Base-by-base conservation (phyloP, 2,329 filamentous ascomycete genomes). In the Paradendryphiella salina region DNA sequence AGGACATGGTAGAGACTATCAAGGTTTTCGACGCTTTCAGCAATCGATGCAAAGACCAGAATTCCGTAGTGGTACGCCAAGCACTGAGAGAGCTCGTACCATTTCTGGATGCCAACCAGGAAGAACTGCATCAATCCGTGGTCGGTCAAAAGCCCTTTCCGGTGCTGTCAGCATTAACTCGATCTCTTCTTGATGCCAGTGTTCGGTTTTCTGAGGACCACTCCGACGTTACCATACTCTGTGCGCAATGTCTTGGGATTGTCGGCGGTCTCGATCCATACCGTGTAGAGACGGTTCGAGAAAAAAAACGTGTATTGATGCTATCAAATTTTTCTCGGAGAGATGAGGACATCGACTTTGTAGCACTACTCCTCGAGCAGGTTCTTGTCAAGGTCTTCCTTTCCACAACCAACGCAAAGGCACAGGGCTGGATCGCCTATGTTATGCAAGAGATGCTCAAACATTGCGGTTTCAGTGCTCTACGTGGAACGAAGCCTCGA, bases 251-350 rank as follows among this genome's bases (percentile, higher is more conserved):
- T 58, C 80, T 99, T 32, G 95, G 95, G 0, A 80, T 95, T 15
- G 85, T 99, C 45, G 94, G 95, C 5, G 96, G 92, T 59, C 77
- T 99, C 17, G 95, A 99, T 71, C 87, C 93, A 1, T 96, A 96
- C 65, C 85, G 89, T 52, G 84, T 96, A 1, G 94, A 99, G 65
- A 84, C 85, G 0, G 82, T 88, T 9, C 83, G 89, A 50, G 87
- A 89, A 62, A 87, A 90, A 61, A 85, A 83, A 57, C 87, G 90
- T n/a, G 88, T 96, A 45, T 83, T 97, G 18, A 85, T 97, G 41
- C 75, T 92, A 31, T 88, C 89, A 42, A 97, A 99, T 69, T 97
- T 99, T 64, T 83, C 87, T 36, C 82, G 83, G 37, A 80, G 83
- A 13, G 82, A 84, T 42, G 93, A 99, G 70, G 89, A 87, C 0